These are phyloP conservation scores for Xanthoceras sorbifolium DNA, from an alignment of 345 rosid species.

Conservation along the genomic window DNA sequence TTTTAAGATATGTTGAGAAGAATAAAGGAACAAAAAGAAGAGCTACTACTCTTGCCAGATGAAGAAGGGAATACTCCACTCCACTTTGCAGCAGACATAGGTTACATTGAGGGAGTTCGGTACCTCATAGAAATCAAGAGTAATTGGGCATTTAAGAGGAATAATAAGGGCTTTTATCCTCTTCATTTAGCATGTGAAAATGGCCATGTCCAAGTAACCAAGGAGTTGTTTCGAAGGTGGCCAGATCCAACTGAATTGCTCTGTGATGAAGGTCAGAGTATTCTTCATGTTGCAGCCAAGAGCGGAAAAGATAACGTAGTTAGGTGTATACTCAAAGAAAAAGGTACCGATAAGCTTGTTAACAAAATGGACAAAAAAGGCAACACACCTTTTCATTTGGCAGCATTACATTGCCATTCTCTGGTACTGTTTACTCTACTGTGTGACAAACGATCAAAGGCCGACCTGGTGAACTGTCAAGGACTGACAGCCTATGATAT, in stretches of 20 bases:
- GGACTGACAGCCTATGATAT: conserved; percentile 30
- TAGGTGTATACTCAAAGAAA: conserved; percentile 12
- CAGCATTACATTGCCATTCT: conserved; percentile 22
- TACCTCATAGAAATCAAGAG: background rate
- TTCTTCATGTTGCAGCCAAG: conserved; percentile 34
- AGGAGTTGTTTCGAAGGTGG: conserved; percentile 18
- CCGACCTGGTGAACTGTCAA: conserved; percentile 18
- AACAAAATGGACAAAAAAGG: conserved; percentile 32
- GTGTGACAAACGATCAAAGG: conserved; percentile 18
- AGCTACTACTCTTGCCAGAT: conserved; percentile 17
- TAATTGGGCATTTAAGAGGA: background rate
- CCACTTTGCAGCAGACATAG: conserved; percentile 8
- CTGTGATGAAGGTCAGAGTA: conserved; percentile 18
- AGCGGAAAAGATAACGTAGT: conserved; percentile 22
- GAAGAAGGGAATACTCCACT: conserved; percentile 18
- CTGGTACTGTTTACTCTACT: conserved; percentile 21
- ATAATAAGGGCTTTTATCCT: conserved; percentile 23
- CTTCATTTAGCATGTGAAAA: conserved; percentile 26
- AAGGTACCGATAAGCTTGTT: conserved; percentile 12
- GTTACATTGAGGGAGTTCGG: background rate
- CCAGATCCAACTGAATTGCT: conserved; percentile 19
- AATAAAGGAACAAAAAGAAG: conserved; percentile 11
- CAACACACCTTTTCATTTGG: conserved; percentile 38
- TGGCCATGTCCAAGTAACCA: conserved; percentile 19
- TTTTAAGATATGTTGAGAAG: conserved; percentile 21